Evolutionary conservation across 2,329 filamentous ascomycete genomes (phyloP), one percentile per base, ranked within the genome.

Genomic region (Penicillium expansum): DNA sequence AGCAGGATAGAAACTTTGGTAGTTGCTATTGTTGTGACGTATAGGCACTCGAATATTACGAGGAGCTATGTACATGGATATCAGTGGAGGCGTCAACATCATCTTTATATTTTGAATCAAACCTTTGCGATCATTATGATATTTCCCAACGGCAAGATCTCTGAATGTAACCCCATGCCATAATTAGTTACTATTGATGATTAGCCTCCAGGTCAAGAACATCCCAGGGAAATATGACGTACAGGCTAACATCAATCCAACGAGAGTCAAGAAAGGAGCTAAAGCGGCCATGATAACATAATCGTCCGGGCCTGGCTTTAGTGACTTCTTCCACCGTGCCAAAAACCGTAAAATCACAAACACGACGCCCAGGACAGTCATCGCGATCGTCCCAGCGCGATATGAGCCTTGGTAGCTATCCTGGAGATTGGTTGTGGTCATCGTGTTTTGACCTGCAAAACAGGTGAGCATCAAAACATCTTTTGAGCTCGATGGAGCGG

Each of bases 1-100:
- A 82, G 67, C 43, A 83, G 63, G 22, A 83, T 70, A 49, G 76
- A 77, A 14, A 82, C 53, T 61, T 82, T 83, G n/a, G 80, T 79
- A 69, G 79, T 76, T 38, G 75, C 77, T 4, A 82, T 68, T 30
- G 79, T 80, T 63, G 74, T 80, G 27, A 73, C 76, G 61, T 66
- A 65, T 8, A 61, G 16, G 29, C 48, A 58, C 41, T 66, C 79
- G 22, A 76, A 78, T 11, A 78, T 76, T 13, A 82, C 65, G 6
- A 82, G 72, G 64, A 77, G 75, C 67, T 82, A n/a, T 35, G 32
- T 16, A 22, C 10, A 3, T 11, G 5, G 1, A 8, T 30, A 20
- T 60, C 29, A 59, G 49, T 29, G 7, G 18, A 20, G 3, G 16
- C 1, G 9, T 20, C 8, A 14, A 14, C 1, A 44, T 43, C 16